phyloP scores from a whole-genome alignment of 1,284 basidiomycete species.

The Apiotrichum mycotoxinovorans region DNA sequence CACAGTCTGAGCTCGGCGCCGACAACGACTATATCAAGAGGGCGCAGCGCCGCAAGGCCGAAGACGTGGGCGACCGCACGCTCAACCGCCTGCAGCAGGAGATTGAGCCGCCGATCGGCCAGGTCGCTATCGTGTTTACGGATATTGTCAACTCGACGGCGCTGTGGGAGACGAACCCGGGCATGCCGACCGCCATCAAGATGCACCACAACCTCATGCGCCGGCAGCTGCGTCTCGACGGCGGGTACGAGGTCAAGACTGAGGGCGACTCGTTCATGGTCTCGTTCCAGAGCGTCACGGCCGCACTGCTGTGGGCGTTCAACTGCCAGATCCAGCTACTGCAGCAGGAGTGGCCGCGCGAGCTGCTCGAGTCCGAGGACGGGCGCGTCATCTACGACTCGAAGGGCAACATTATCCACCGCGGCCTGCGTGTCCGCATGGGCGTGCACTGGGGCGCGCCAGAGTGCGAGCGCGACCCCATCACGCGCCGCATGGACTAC shows the following conservation, averaged over 20 bases:
- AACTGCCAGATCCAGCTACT: slow-evolving; percentile 82
- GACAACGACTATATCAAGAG: slow-evolving; percentile 33
- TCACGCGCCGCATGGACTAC: slow-evolving; percentile 96
- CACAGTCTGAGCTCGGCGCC: background rate
- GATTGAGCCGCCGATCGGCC: slow-evolving; percentile 80
- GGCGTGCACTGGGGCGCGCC: slow-evolving; percentile 92
- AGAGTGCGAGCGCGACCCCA: slow-evolving; percentile 87
- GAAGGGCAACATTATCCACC: slow-evolving; percentile 68
- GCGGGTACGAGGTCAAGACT: slow-evolving; percentile 98
- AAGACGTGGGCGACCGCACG: slow-evolving; percentile 51
- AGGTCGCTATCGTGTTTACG: slow-evolving; percentile 93
- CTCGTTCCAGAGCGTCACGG: slow-evolving; percentile 83
- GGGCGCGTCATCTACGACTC: slow-evolving; percentile 76
- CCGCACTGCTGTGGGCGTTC: slow-evolving; percentile 88
- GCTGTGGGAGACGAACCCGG: slow-evolving; percentile 94
- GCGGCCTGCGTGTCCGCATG: slow-evolving; percentile 94
- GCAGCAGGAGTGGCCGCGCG: slow-evolving; percentile 86
- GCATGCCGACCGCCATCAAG: slow-evolving; percentile 93
- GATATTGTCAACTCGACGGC: slow-evolving; percentile 97
- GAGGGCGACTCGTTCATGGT: slow-evolving; percentile 99
- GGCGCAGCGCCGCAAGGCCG: slow-evolving; percentile 34
- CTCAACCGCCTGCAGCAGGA: slow-evolving; percentile 68
- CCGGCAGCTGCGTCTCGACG: slow-evolving; percentile 81
- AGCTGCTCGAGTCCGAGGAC: slow-evolving; percentile 89
- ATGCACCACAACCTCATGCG: slow-evolving; percentile 86